phyloP scores from a whole-genome alignment of 495 filamentous ascomycete species.

The Penicillium steckii region DNA sequence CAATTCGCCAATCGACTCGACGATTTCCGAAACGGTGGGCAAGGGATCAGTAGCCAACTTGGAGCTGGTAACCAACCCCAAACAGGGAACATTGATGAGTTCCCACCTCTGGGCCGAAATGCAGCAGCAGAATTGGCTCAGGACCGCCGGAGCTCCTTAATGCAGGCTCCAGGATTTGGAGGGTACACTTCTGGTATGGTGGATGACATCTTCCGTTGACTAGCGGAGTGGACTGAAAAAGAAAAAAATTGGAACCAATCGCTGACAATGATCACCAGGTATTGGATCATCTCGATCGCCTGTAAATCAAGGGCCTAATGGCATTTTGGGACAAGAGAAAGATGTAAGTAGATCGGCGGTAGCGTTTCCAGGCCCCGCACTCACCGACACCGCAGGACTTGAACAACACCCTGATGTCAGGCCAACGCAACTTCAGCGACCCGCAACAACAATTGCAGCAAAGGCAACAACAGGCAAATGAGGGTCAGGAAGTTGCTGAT shows the following conservation, averaged over 20 bases:
- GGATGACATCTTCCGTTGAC: conserved; percentile 16
- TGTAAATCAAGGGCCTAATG: conserved; percentile 39
- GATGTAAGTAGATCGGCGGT: conserved; percentile 30
- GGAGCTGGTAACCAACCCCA: conserved; percentile 58
- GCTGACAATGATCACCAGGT: conserved; percentile 27
- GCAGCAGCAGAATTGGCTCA: conserved; percentile 68
- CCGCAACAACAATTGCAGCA: conserved; percentile 37
- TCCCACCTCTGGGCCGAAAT: conserved; percentile 76
- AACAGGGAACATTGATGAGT: conserved; percentile 73
- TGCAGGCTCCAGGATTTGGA: conserved; percentile 66
- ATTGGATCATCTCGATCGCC: conserved; percentile 44
- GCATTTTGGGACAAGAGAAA: conserved; percentile 42
- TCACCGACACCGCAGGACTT: conserved; percentile 29
- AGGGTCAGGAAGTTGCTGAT: conserved; percentile 37
- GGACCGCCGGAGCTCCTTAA: conserved; percentile 61
- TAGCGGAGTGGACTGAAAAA: conserved; percentile 1
- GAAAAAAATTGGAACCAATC: neutral
- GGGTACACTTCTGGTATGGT: conserved; percentile 47
- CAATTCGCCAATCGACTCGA: conserved; percentile 56
- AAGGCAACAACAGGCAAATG: conserved; percentile 37
- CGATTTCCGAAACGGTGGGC: conserved; percentile 58
- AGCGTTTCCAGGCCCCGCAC: conserved; percentile 16
- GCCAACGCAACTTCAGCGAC: conserved; percentile 34
- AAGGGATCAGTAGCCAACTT: conserved; percentile 60
- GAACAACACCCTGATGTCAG: conserved; percentile 33